Base-by-base conservation (phyloP, 116 monocot genomes). In the Trichopus zeylanicus region DNA sequence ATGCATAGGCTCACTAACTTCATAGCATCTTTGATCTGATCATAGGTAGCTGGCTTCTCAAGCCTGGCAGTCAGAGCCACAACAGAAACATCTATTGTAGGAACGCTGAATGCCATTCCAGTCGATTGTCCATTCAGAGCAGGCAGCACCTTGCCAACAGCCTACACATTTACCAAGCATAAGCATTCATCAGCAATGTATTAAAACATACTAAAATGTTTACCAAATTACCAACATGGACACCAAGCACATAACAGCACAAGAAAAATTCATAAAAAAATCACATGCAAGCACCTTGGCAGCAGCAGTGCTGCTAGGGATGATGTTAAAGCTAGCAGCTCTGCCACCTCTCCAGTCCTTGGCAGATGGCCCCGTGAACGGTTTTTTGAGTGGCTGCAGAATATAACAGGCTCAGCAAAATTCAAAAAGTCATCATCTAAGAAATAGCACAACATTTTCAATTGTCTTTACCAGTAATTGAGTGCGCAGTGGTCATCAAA, bases 281-380 rank as follows among this genome's bases (percentile, higher is more conserved):
- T n/a, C 83, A 68, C 86, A 83, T 15, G 81, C n/a, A n/a, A n/a
- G n/a, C n/a, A n/a, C n/a, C n/a, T n/a, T n/a, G n/a, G n/a, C n/a
- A n/a, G n/a, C n/a, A n/a, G n/a, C n/a, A n/a, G n/a, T n/a, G n/a
- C n/a, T n/a, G n/a, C n/a, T n/a, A n/a, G n/a, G 92, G 63, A 92
- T 87, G 64, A 92, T 87, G 74, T 92, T 92, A 64, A 84, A 87
- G 16, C 88, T 78, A 12, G 84, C n/a, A 33, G 84, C 84, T 46
- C 92, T 84, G 66, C 92, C 92, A 76, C 92, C 92, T 70, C 92
- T 87, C 87, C 87, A 84, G 69, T 87, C 87, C 81, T 92, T 92
- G 53, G 63, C 74, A 1, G 88, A 92, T 25, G 87, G 84, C 1
- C 87, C n/a, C 92, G 71, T 87, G 84, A 56, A 92, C 84, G 39